Percentiles rank a stretch among this genome's conserved stretches.
Evolutionary conservation across 2,329 filamentous ascomycete genomes (phyloP).

Genomic region (Cryphonectria carpinicola): DNA sequence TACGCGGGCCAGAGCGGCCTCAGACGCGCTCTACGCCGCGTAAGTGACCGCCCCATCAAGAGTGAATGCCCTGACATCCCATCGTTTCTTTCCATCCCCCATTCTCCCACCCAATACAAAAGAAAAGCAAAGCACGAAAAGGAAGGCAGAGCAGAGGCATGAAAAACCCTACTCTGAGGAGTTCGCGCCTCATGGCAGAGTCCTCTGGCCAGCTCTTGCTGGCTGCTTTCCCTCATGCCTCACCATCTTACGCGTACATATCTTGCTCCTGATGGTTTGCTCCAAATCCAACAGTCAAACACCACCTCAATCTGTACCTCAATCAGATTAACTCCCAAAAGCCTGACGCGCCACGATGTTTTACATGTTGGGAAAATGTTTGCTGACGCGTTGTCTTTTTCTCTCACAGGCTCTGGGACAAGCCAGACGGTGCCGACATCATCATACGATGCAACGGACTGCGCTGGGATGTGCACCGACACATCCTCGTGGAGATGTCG

Average conservation of each 20-base stretch:
- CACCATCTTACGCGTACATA: not conserved
- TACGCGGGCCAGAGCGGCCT: not conserved
- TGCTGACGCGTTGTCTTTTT: not conserved
- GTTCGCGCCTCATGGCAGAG: not conserved
- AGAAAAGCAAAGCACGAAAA: not conserved
- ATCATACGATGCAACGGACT: slow-evolving; percentile 8
- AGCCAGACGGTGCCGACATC: slow-evolving; percentile 8
- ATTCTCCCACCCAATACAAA: not conserved
- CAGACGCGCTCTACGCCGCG: not conserved
- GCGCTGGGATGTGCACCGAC: slow-evolving; percentile 25
- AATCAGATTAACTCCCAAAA: not conserved
- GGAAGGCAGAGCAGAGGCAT: not conserved
- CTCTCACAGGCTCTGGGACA: slow-evolving; percentile 14
- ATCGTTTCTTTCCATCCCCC: not conserved
- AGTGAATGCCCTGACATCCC: not conserved
- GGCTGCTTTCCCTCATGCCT: not conserved
- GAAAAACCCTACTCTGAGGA: not conserved
- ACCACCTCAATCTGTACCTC: not conserved
- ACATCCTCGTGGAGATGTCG: slow-evolving; percentile 21
- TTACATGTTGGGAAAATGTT: not conserved
- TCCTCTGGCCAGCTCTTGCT: not conserved
- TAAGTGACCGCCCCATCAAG: not conserved
- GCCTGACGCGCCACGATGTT: not conserved
- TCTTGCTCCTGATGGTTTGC: not conserved
- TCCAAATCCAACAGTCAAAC: not conserved